Evolutionary conservation across 225 moss, liverwort and hornwort species (phyloP).

Genomic region (Pleurozium schreberi): DNA sequence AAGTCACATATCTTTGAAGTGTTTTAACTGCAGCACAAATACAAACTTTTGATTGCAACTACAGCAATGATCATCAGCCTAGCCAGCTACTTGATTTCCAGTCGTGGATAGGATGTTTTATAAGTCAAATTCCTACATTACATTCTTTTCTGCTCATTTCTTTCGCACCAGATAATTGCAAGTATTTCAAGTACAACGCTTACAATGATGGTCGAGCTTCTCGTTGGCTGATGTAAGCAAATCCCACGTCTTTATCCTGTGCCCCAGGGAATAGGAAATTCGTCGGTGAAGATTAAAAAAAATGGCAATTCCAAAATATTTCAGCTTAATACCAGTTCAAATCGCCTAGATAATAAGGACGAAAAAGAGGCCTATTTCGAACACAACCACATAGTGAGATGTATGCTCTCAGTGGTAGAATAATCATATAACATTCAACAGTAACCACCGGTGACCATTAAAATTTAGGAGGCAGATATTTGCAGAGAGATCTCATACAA

Average conservation of each 20-base stretch:
- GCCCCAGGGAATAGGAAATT: neutral
- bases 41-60: neutral
- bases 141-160: neutral
- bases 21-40: neutral
- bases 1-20: neutral
- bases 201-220: constrained; percentile 79
- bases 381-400: neutral
- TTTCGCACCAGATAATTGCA: neutral
- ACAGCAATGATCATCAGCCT: neutral
- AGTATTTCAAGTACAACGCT: neutral
- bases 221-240: constrained; percentile 84
- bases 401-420: neutral
- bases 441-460: neutral
- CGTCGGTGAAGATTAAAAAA: neutral
- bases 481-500: neutral
- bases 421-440: neutral
- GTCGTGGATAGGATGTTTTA: neutral
- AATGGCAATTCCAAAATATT: neutral
- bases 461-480: neutral
- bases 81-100: neutral
- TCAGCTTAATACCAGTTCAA: neutral
- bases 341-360: neutral
- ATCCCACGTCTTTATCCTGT: constrained; percentile 66
- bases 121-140: neutral
- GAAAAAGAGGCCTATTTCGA: neutral